Evolutionary conservation across 116 monocot species (phyloP).

Genomic region (Phalaenopsis hybrid): DNA sequence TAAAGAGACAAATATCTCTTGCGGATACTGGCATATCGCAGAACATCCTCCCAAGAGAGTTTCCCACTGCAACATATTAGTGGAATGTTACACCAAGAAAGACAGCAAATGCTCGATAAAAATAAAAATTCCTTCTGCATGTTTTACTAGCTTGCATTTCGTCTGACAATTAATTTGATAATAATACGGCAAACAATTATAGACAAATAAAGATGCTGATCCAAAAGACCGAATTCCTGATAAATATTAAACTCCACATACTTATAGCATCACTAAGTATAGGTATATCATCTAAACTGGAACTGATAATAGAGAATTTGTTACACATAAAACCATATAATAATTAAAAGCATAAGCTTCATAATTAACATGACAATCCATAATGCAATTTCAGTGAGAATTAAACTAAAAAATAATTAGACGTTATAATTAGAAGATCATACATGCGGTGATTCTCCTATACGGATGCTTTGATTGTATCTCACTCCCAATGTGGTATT

Average conservation of each 20-base stretch:
- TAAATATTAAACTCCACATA: not conserved
- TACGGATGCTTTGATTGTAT: too few species aligned
- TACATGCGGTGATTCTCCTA: too few species aligned
- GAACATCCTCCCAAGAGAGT: slow-evolving; percentile 91
- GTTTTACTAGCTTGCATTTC: not conserved
- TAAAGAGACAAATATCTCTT: slow-evolving; percentile 87
- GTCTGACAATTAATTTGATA: not conserved
- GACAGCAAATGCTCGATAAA: not conserved
- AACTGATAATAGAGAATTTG: not conserved
- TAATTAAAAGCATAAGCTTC: not conserved
- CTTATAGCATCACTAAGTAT: not conserved
- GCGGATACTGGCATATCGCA: slow-evolving; percentile 70
- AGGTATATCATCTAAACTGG: not conserved
- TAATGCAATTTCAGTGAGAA: too few species aligned
- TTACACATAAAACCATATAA: not conserved
- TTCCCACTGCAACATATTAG: slow-evolving; percentile 62
- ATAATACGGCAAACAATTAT: not conserved
- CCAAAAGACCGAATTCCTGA: not conserved
- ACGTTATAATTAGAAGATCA: too few species aligned
- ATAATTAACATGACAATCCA: not conserved
- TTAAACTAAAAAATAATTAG: too few species aligned
- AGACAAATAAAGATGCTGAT: not conserved
- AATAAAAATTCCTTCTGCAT: not conserved
- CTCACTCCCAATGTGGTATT: too few species aligned
- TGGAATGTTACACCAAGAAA: not conserved